Conservation (phyloP, 2,329 filamentous ascomycete genomes). For the Alternaria solani region DNA sequence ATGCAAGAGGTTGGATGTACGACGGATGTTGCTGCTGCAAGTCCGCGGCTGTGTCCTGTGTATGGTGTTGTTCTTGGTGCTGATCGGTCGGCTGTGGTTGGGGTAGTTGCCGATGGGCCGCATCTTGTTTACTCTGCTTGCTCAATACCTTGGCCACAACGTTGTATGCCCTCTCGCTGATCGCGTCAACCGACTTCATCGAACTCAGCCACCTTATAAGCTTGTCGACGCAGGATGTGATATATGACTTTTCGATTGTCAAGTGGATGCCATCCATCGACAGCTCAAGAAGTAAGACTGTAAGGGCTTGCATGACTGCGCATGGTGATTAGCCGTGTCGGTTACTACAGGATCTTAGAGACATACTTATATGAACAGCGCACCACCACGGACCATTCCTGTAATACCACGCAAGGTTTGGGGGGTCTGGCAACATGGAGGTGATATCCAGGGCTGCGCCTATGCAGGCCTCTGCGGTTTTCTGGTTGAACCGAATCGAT, state of each 20-base stretch:
- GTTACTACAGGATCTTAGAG: neutral
- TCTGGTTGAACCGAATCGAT: constrained; percentile 41
- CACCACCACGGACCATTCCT: constrained; percentile 51
- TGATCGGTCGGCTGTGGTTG: neutral
- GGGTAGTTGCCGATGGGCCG: constrained; percentile 1
- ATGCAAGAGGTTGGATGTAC: neutral
- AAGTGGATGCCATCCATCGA: constrained; percentile 38
- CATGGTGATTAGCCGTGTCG: neutral
- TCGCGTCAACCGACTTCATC: constrained; percentile 37
- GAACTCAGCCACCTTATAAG: constrained; percentile 42
- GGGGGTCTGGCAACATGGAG: constrained; percentile 39
- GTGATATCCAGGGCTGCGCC: constrained; percentile 45
- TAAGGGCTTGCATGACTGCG: constrained; percentile 50
- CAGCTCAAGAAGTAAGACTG: constrained; percentile 50
- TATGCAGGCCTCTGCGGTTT: constrained; percentile 45
- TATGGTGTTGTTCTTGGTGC: neutral
- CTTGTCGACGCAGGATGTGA: constrained; percentile 36
- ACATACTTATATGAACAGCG: constrained; percentile 37
- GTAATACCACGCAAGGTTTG: constrained; percentile 29
- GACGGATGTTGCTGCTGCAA: neutral
- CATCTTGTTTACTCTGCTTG: constrained; percentile 4
- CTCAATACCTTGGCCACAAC: constrained; percentile 22
- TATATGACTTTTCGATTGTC: constrained; percentile 30
- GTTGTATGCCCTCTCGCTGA: constrained; percentile 42
- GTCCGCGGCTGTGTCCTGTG: neutral